Base-by-base conservation (phyloP, 2,329 filamentous ascomycete species). In the Nannizzia gypsea region DNA sequence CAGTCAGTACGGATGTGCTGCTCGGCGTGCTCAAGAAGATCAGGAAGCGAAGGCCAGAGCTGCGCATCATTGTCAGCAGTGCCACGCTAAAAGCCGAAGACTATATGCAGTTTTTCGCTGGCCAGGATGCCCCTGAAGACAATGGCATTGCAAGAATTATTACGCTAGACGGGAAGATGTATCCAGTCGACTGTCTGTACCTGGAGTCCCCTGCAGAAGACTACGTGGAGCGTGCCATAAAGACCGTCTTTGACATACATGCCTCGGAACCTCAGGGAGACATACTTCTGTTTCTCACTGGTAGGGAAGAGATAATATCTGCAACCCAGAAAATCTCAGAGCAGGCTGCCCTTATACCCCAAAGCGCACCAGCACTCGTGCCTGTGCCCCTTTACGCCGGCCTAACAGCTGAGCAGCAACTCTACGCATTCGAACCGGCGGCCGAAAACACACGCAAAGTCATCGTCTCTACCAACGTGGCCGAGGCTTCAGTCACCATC, bases 401-500 rank as follows among this genome's bases (percentile, higher is more conserved):
- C 1, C 80, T 97, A 4, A 84, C 90, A 1, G 90, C 87, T 6
- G 91, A 96, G 64, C 86, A 96, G 68, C 93, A 97, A 70, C 92
- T 96, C 84, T 91, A 91, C 65, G 87, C 97, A 44, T 97, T 97
- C 70, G 90, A 96, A 67, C 84, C 87, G 59, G 78, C 90, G 1
- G 84, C 89, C 0, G 85, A 89, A 62, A 86, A 91, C 61, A 91
- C 86, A 1, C 83, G 93, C 46, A 97, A 97, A 70, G 88, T 96
- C 42, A 88, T 99, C 38, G 86, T 96, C 65, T 87, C 89, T 3
- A 97, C 93, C 61, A 97, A 97, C 70, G 96, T 97, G 64, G 90
- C 93, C 11, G 93, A 99, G 76, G 92, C 93, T 3, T 96, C 90
- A 1, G 87, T 99, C 48, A 97, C 93, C 15, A 95, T 97, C 60